phyloP scores from a whole-genome alignment of 176 grass and related monocot species.

The Hordeum vulgare region DNA sequence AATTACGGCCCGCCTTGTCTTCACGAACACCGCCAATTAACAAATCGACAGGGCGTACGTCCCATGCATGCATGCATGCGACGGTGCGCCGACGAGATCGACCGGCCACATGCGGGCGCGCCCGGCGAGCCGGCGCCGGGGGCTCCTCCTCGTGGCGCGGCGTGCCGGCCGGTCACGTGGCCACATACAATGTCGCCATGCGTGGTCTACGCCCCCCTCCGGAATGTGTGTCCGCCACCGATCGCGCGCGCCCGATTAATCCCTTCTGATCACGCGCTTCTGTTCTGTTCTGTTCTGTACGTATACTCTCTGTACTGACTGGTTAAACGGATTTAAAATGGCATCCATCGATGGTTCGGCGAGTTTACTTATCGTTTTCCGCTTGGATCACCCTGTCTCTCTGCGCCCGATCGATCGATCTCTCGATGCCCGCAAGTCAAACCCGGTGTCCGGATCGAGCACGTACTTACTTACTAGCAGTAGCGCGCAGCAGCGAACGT shows the following conservation, averaged over 20 bases:
- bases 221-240: slow-evolving; percentile 28
- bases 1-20: too few relatives aligned
- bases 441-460: neutral
- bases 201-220: neutral
- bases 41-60: neutral
- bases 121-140: slow-evolving; percentile 30
- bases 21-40: slow-evolving; percentile 9
- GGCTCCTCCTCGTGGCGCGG: slow-evolving; percentile 33
- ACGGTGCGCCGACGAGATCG: neutral
- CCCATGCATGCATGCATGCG: neutral
- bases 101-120: slow-evolving; percentile 6
- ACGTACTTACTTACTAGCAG: too few relatives aligned
- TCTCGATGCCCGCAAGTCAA: slow-evolving; percentile 31
- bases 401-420: neutral
- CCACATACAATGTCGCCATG: neutral
- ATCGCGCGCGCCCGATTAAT: neutral
- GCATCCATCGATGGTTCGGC: neutral
- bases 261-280: neutral
- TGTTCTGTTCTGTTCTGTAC: too few relatives aligned
- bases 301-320: too few relatives aligned
- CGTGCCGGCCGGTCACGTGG: slow-evolving; percentile 36
- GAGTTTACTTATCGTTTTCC: neutral
- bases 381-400: slow-evolving; percentile 3
- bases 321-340: neutral
- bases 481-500: too few relatives aligned